Base-by-base conservation (phyloP, 2,329 filamentous ascomycete species). In the Biscogniauxia marginata region DNA sequence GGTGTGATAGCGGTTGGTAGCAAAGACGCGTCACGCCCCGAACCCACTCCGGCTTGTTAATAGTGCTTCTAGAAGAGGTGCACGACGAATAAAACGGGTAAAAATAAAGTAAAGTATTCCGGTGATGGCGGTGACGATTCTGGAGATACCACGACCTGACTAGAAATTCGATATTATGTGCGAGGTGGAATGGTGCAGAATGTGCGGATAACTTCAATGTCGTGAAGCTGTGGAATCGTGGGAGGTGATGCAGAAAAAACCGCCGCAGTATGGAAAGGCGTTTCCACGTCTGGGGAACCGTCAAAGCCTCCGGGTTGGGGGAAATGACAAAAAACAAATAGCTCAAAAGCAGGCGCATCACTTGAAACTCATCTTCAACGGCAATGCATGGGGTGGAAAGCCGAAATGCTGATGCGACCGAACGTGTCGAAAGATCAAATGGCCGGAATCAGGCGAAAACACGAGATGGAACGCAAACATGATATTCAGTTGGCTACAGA, bases 191-290 rank as follows among this genome's bases (percentile, higher is more conserved):
- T 64, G 55, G 55, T 63, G 61, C 53, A 56, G 48, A 61, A 58
- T 56, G 54, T 66, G 67, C 55, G 60, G 66, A 70, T 70, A 65
- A 66, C 68, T 68, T 71, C 67, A 65, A 39, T 63, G 59, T 55
- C 21, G 61, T 57, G 57, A 57, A 52, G 23, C 13, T 30, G 21
- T 24, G 22, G 44, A 21, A 46, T 39, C 11, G 30, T 6, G 30
- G n/a, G 30, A 39, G 30, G 30, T 3, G 7, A 39, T 2, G n/a
- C n/a, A 16, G 13, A 39, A 39, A 39, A 39, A 39, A 16, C 5
- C 11, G 13, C n/a, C 13, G 30, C 11, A 2, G 6, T 39, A 16
- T 16, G 30, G 30, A 39, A 16, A n/a, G n/a, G n/a, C n/a, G n/a
- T n/a, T n/a, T n/a, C n/a, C n/a, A n/a, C n/a, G n/a, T n/a, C n/a